Percentiles rank a stretch among this genome's conserved stretches.
Conservation (phyloP, 495 filamentous ascomycete genomes). For the Aspergillus egyptiacus region DNA sequence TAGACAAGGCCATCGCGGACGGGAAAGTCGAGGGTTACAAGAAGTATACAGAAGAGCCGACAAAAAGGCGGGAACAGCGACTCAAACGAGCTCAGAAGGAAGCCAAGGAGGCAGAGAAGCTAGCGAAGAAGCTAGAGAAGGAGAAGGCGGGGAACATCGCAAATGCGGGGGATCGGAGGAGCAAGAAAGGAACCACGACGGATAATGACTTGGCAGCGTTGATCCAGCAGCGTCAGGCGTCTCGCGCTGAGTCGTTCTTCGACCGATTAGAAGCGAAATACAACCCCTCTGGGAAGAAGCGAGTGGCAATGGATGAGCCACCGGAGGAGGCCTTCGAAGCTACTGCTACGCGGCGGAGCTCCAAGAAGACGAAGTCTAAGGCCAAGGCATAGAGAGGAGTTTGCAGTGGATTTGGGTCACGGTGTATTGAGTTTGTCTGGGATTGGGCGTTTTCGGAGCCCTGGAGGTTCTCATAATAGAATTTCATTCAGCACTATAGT, state of each 20-base stretch:
- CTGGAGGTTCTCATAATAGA: not conserved
- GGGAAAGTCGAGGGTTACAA: constrained; percentile 59
- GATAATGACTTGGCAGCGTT: constrained; percentile 49
- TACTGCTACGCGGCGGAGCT: constrained; percentile 19
- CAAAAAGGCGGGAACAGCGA: constrained; percentile 56
- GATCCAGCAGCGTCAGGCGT: constrained; percentile 52
- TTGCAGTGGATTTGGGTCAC: not conserved
- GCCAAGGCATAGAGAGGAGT: constrained; percentile 18
- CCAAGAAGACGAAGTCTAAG: constrained; percentile 42
- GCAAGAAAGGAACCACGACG: constrained; percentile 18
- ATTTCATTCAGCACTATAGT: not conserved
- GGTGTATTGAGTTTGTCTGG: not conserved
- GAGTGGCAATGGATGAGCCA: constrained; percentile 27
- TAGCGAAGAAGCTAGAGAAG: constrained; percentile 64
- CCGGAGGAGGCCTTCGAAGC: constrained; percentile 29
- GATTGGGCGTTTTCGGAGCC: constrained; percentile 1
- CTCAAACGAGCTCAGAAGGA: constrained; percentile 59
- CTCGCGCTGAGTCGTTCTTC: constrained; percentile 50
- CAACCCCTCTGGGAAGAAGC: constrained; percentile 29
- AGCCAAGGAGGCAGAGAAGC: constrained; percentile 63
- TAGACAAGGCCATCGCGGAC: constrained; percentile 71
- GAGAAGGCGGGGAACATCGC: constrained; percentile 29
- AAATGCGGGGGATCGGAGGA: constrained; percentile 25
- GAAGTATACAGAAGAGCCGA: constrained; percentile 65
- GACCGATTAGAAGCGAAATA: constrained; percentile 72